Conservation (phyloP, 2,329 filamentous ascomycete genomes). For the Aspergillus spinulosporus region DNA sequence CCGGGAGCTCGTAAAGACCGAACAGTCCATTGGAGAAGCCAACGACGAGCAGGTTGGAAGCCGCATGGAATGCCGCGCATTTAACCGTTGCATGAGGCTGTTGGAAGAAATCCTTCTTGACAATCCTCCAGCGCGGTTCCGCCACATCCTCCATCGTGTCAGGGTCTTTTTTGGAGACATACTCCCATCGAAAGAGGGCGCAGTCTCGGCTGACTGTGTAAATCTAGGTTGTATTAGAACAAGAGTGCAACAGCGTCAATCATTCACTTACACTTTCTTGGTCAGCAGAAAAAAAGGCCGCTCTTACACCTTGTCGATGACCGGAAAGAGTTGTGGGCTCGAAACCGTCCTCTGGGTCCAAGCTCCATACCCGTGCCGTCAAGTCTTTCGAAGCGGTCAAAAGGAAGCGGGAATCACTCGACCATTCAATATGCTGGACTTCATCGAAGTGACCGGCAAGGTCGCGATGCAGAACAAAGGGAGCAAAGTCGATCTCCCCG, state of each 20-base stretch:
- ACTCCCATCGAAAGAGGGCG: constrained; percentile 93
- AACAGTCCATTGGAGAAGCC: constrained; percentile 96
- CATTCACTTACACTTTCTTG: constrained; percentile 67
- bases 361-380: constrained; percentile 91
- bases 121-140: constrained; percentile 84
- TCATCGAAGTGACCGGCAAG: constrained; percentile 87
- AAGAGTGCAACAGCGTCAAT: neutral
- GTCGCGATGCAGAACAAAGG: constrained; percentile 83
- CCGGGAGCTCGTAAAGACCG: constrained; percentile 90
- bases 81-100: constrained; percentile 83
- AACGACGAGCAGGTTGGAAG: constrained; percentile 88
- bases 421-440: constrained; percentile 89
- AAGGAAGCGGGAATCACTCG: constrained; percentile 92
- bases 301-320: constrained; percentile 84
- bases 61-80: constrained; percentile 85
- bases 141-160: constrained; percentile 62
- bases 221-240: constrained; percentile 52
- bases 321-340: constrained; percentile 85
- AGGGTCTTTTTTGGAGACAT: constrained; percentile 63
- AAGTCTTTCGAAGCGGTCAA: constrained; percentile 88
- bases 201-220: constrained; percentile 97
- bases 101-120: constrained; percentile 87
- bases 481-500: constrained; percentile 89
- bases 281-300: constrained; percentile 92
- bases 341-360: constrained; percentile 83